Conservation (phyloP, 1,284 basidiomycete species). For the Agroathelia rolfsii region DNA sequence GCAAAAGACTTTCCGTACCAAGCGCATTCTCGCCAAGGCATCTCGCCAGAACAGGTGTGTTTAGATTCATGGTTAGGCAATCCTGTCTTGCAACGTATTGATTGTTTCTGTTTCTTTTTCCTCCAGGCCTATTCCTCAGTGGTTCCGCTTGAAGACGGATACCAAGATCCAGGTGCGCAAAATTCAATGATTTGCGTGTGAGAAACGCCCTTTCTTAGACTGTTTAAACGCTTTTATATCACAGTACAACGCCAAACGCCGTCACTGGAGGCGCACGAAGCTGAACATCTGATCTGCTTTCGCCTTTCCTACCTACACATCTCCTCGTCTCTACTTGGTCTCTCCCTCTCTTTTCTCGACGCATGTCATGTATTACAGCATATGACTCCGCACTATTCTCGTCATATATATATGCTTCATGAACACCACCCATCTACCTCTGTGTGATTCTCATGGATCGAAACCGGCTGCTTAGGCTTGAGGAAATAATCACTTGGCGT, state of each 20-base stretch:
- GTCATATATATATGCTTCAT: too few species aligned
- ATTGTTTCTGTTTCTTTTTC: slow-evolving; percentile 8
- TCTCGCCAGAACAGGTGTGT: slow-evolving; percentile 88
- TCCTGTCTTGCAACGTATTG: slow-evolving; percentile 6
- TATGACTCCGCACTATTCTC: too few species aligned
- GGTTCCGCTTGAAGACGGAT: slow-evolving; percentile 97
- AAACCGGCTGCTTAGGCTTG: too few species aligned
- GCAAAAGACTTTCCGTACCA: slow-evolving; percentile 95
- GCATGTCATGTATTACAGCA: too few species aligned
- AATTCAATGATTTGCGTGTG: neutral
- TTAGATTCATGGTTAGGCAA: slow-evolving; percentile 5
- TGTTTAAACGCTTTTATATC: slow-evolving; percentile 9
- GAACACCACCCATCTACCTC: too few species aligned
- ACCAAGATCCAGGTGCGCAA: slow-evolving; percentile 84
- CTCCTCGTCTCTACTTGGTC: too few species aligned
- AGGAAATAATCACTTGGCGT: too few species aligned
- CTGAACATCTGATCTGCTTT: slow-evolving; percentile 69
- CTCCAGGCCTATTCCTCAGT: slow-evolving; percentile 86
- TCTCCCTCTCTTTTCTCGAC: too few species aligned
- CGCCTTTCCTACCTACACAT: too few species aligned
- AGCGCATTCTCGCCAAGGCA: slow-evolving; percentile 96
- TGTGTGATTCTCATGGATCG: too few species aligned
- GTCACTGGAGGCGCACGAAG: slow-evolving; percentile 93
- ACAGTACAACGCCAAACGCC: slow-evolving; percentile 87
- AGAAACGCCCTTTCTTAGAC: slow-evolving; percentile 6